Evolutionary conservation across 495 filamentous ascomycete species (phyloP).

Genomic region (Schizothecium vesticola): DNA sequence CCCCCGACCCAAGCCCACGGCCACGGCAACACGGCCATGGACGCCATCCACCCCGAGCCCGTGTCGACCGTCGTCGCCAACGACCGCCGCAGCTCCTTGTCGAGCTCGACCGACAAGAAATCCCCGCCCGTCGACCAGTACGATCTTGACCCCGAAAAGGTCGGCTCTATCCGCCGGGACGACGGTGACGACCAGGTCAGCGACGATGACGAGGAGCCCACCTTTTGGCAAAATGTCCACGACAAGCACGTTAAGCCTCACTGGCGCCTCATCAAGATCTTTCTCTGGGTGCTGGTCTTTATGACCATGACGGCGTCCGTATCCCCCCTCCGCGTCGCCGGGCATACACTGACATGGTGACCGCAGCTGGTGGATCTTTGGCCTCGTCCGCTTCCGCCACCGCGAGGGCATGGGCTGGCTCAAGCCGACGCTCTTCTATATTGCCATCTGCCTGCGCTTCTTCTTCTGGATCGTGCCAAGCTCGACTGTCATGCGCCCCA

Average conservation of each 20-base stretch:
- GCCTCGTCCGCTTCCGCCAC: slow-evolving; percentile 68
- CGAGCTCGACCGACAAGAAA: slow-evolving; percentile 2
- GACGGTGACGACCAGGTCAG: neutral
- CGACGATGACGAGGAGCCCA: neutral
- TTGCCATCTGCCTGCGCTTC: slow-evolving; percentile 66
- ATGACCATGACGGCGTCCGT: slow-evolving; percentile 25
- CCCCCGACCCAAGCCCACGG: neutral
- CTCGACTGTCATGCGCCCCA: slow-evolving; percentile 57
- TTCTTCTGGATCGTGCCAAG: slow-evolving; percentile 69
- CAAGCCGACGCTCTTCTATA: slow-evolving; percentile 76
- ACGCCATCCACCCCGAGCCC: slow-evolving; percentile 5
- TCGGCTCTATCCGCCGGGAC: slow-evolving; percentile 17
- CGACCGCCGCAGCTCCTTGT: neutral
- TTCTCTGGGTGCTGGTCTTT: slow-evolving; percentile 12
- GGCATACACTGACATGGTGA: neutral
- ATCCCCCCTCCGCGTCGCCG: neutral
- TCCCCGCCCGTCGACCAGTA: slow-evolving; percentile 13
- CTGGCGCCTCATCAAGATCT: slow-evolving; percentile 8
- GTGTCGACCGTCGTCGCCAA: neutral
- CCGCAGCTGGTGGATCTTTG: slow-evolving; percentile 75
- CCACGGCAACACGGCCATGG: slow-evolving; percentile 1
- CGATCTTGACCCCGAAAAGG: slow-evolving; percentile 22
- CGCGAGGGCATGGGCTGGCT: slow-evolving; percentile 73
- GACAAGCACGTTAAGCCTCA: neutral
- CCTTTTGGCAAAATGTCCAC: neutral